Conservation (phyloP, 805 yeast genomes). For the Saccharomyces mikatae region DNA sequence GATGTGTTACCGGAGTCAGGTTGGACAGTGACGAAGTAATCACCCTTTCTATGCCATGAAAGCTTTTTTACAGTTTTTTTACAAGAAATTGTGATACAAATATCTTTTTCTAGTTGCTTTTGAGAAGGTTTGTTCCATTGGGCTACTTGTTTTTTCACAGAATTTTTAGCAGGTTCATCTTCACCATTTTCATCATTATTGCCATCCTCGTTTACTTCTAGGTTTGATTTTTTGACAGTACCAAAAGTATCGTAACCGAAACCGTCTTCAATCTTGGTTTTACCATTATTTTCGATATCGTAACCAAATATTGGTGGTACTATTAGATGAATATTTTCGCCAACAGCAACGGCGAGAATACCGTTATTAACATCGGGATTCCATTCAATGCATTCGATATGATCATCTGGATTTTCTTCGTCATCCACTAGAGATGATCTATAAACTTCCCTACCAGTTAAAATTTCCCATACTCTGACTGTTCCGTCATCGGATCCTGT, state of each 20-base stretch:
- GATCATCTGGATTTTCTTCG: constrained; percentile 60
- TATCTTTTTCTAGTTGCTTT: constrained; percentile 55
- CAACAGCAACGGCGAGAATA: constrained; percentile 77
- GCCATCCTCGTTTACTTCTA: constrained; percentile 34
- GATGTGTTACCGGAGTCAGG: constrained; percentile 86
- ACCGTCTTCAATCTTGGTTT: constrained; percentile 74
- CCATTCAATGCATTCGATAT: constrained; percentile 79
- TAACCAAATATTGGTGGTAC: constrained; percentile 91
- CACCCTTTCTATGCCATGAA: constrained; percentile 97
- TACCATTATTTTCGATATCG: constrained; percentile 75
- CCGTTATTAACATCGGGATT: constrained; percentile 71
- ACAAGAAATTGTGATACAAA: constrained; percentile 63
- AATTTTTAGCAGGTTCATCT: constrained; percentile 15
- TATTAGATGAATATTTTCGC: constrained; percentile 66
- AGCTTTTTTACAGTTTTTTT: constrained; percentile 63
- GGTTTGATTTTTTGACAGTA: constrained; percentile 37
- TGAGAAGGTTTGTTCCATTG: constrained; percentile 78
- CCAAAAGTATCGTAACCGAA: constrained; percentile 78
- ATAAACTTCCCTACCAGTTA: constrained; percentile 90
- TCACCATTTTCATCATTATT: constrained; percentile 37
- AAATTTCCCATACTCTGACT: constrained; percentile 91
- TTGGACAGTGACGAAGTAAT: constrained; percentile 92
- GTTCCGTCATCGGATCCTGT: constrained; percentile 97
- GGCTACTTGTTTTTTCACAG: constrained; percentile 47
- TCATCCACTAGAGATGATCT: constrained; percentile 43